A percentile compares a stretch with the other conserved stretches of the same genome.
phyloP scores from a whole-genome alignment of 768 basidiomycete species.

The Tricholoma matsutake region DNA sequence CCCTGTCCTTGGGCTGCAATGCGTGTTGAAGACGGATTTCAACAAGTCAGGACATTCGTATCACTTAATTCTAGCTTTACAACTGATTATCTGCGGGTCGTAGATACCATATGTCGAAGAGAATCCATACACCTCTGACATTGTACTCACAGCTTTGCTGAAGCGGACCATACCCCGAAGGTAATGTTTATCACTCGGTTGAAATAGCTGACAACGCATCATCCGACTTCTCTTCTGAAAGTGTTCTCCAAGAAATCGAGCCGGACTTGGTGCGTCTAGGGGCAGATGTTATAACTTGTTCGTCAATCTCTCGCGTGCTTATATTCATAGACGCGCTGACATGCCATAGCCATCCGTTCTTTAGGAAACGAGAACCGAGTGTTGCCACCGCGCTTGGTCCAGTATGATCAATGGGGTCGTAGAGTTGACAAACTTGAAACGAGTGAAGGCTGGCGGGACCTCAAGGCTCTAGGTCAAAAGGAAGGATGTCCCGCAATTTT shows the following conservation, averaged over 20 bases:
- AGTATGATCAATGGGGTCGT: constrained; percentile 77
- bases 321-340: neutral
- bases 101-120: constrained; percentile 54
- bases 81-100: neutral
- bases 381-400: constrained; percentile 50
- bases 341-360: constrained; percentile 47
- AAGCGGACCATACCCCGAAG: constrained; percentile 51
- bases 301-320: constrained; percentile 11
- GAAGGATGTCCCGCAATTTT: constrained; percentile 68
- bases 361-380: constrained; percentile 43
- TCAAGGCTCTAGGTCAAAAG: constrained; percentile 59
- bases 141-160: constrained; percentile 57
- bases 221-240: constrained; percentile 16
- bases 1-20: constrained; percentile 28
- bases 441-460: constrained; percentile 67
- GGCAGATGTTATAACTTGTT: constrained; percentile 49
- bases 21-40: constrained; percentile 68
- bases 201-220: neutral
- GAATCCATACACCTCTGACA: constrained; percentile 61
- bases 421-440: constrained; percentile 63
- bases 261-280: constrained; percentile 62
- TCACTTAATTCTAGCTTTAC: neutral
- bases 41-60: constrained; percentile 38
- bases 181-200: constrained; percentile 22
- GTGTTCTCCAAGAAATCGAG: constrained; percentile 48